Percentiles rank a stretch among this genome's conserved stretches.
Conservation (phyloP, 345 rosid species). For the Brassica cretica region DNA sequence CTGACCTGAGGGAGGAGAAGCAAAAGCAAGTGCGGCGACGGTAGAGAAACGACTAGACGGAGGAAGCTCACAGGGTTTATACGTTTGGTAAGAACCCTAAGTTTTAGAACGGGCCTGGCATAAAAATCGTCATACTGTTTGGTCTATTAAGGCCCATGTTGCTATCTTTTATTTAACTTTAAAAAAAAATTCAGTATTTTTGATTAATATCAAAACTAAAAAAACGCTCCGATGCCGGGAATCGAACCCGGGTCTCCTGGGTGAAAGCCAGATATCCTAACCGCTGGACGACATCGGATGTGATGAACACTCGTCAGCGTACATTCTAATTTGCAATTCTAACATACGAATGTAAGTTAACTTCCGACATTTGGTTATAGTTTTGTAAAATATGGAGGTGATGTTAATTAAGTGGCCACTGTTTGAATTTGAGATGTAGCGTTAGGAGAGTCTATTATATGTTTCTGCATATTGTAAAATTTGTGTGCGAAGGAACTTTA, state of each 20-base stretch:
- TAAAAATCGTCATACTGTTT: background rate
- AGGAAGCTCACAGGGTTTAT: constrained; percentile 13
- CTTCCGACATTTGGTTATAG: no score
- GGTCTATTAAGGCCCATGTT: background rate
- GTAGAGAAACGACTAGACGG: background rate
- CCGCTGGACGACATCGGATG: constrained; percentile 95
- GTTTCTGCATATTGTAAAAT: background rate
- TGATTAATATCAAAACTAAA: no score
- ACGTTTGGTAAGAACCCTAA: constrained; percentile 17
- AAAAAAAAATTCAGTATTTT: no score
- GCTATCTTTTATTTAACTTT: background rate
- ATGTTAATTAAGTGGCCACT: no score
- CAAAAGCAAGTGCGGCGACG: constrained; percentile 38
- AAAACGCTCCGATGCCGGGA: constrained; percentile 82
- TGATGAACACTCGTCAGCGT: background rate
- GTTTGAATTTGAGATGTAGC: no score
- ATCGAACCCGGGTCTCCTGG: constrained; percentile 99
- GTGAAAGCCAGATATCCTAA: constrained; percentile 98
- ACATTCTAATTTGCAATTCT: no score
- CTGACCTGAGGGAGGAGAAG: constrained; percentile 24
- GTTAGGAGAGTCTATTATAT: no score
- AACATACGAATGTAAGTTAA: no score
- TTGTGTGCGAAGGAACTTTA: no score
- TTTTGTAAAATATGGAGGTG: no score
- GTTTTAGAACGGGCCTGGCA: background rate